A percentile compares a stretch with the other conserved stretches of the same genome.
Conservation (phyloP, 768 basidiomycete genomes). For the Terana coerulea region DNA sequence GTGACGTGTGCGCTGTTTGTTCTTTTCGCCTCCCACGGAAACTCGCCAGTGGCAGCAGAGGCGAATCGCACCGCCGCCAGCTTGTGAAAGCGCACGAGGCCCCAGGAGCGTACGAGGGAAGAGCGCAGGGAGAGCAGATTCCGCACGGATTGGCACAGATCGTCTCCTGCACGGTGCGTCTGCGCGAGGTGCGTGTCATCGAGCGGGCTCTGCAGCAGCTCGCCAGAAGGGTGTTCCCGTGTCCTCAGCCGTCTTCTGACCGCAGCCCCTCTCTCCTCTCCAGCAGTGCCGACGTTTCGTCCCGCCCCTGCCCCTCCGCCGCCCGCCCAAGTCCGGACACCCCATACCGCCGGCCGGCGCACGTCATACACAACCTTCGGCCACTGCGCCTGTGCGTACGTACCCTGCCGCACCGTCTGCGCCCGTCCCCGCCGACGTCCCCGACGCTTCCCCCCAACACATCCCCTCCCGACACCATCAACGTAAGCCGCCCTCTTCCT, state of each 20-base stretch:
- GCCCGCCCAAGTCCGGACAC: background rate
- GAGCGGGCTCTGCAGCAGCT: background rate
- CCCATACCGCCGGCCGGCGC: slow-evolving; percentile 3
- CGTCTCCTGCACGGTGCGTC: background rate
- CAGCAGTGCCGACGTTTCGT: background rate
- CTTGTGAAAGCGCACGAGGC: background rate
- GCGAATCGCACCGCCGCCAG: slow-evolving; percentile 1
- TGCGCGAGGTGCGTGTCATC: slow-evolving; percentile 2
- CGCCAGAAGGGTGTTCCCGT: background rate
- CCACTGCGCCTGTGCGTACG: background rate
- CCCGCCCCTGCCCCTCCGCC: background rate
- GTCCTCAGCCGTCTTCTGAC: slow-evolving; percentile 1
- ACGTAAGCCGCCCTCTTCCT: slow-evolving; percentile 10
- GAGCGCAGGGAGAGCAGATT: background rate
- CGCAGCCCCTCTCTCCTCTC: background rate
- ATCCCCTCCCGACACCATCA: slow-evolving; percentile 5
- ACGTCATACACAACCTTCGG: background rate
- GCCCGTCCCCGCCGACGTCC: slow-evolving; percentile 3
- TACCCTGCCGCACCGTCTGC: background rate
- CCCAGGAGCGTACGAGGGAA: background rate
- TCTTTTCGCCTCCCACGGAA: slow-evolving; percentile 9
- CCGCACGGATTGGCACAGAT: background rate
- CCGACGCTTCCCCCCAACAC: slow-evolving; percentile 6
- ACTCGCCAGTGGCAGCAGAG: background rate
- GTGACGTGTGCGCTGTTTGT: too few relatives aligned